A percentile compares a stretch with the other conserved stretches of the same genome.
Evolutionary conservation across 192 early-diverging fungal species (phyloP).

Genomic region (Chytriomyces hyalinus): DNA sequence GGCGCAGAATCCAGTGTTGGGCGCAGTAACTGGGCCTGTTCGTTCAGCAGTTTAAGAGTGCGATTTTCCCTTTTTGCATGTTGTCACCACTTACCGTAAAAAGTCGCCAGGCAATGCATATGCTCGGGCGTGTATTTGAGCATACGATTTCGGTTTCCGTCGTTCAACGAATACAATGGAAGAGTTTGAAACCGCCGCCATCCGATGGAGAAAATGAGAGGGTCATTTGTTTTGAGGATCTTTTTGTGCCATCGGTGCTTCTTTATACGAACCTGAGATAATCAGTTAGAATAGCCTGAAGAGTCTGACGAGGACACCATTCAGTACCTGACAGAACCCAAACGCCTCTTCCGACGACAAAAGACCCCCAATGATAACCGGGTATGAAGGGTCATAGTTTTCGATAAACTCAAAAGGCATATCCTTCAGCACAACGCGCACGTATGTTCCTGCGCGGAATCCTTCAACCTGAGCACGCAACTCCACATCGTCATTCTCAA

Average conservation of each 20-base stretch:
- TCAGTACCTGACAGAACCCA: conserved; percentile 83
- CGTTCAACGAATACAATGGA: conserved; percentile 91
- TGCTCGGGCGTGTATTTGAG: conserved; percentile 99
- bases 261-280: conserved; percentile 82
- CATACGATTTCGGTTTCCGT: conserved; percentile 91
- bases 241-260: conserved; percentile 96
- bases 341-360: conserved; percentile 88
- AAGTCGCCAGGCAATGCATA: conserved; percentile 97
- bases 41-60: neutral
- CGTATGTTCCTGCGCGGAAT: conserved; percentile 90
- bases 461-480: conserved; percentile 86
- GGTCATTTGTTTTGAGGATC: conserved; percentile 97
- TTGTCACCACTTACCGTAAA: conserved; percentile 68
- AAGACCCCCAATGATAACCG: conserved; percentile 91
- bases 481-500: conserved; percentile 78
- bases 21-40: conserved; percentile 86
- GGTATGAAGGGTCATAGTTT: conserved; percentile 86
- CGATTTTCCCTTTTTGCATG: neutral
- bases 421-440: conserved; percentile 85
- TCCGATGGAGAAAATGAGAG: conserved; percentile 94
- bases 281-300: conserved; percentile 1
- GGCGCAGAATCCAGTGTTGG: conserved; percentile 96
- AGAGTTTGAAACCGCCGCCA: conserved; percentile 98
- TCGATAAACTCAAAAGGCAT: conserved; percentile 96
- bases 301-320: neutral